Evolutionary conservation across 345 rosid species (phyloP), one percentile per base, ranked within the genome.

Genomic region (Hevea brasiliensis): DNA sequence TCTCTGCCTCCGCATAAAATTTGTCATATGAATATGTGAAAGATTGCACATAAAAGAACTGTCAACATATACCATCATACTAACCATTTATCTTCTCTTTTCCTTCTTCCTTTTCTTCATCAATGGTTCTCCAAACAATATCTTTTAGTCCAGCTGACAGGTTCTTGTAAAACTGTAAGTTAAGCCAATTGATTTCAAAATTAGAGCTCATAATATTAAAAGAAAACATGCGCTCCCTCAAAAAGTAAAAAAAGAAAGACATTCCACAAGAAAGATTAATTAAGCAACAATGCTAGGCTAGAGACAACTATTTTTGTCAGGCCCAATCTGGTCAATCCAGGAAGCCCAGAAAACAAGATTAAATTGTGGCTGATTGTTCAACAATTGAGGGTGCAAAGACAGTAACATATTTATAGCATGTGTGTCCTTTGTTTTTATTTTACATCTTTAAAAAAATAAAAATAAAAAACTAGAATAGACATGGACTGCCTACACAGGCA

Each of bases 91-190:
- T 18, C 47, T 5, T 66, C n/a, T 47, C 40, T 10, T 50, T 32
- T 12, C 70, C 89, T 61, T 82, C 81, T 75, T 75, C 76, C n/a
- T 71, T 67, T 14, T 76, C 87, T 70, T 85, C 94, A 14, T 89
- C 90, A 26, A 78, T 82, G 65, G 96, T 73, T 77, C 83, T 90
- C 99, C 99, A 95, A n/a, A 95, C 99, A 57, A 95, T 83, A 69
- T 95, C 99, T 80, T 93, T 92, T 70, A 95, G 86, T 58, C 97
- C 99, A 44, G 89, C 84, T 20, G 96, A 85, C 55, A 95, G 91
- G 78, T 63, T 87, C 82, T 89, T 89, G 88, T 91, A 95, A 76
- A 95, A 95, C 99, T 95, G 90, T 73, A 56, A 48, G 12, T 68
- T 20, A 7, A 26, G 14, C 51, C 51, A 50, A 51, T 13, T 47